phyloP scores from a whole-genome alignment of 768 basidiomycete genomes.

The Xerocomellus amylosporus region DNA sequence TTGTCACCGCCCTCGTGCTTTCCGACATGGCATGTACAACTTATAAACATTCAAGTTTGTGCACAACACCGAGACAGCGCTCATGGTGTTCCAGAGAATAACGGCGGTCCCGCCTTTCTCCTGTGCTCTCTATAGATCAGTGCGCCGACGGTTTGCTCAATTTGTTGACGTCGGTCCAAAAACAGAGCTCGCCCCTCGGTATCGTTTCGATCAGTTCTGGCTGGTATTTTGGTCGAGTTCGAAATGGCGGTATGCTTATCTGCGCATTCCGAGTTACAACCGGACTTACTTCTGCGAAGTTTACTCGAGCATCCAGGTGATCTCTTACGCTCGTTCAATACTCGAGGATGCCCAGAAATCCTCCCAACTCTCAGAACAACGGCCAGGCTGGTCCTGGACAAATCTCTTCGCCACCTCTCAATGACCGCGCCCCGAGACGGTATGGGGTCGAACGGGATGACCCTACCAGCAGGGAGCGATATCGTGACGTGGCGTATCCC shows the following conservation, averaged over 20 bases:
- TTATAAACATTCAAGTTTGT: background rate
- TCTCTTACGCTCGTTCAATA: slow-evolving; percentile 11
- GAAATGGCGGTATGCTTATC: slow-evolving; percentile 16
- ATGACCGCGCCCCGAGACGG: background rate
- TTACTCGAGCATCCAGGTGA: slow-evolving; percentile 17
- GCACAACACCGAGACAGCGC: background rate
- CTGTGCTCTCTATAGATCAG: background rate
- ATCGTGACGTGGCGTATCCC: slow-evolving; percentile 7
- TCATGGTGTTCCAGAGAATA: slow-evolving; percentile 2
- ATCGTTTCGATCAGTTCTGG: background rate
- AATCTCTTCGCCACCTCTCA: background rate
- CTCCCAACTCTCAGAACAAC: slow-evolving; percentile 1
- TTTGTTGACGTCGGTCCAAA: background rate
- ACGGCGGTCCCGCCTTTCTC: slow-evolving; percentile 3
- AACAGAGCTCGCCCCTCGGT: background rate
- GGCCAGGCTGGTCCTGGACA: slow-evolving; percentile 25
- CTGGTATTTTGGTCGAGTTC: slow-evolving; percentile 16
- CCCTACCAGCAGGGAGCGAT: background rate
- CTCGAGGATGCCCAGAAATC: slow-evolving; percentile 20
- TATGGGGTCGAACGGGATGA: background rate
- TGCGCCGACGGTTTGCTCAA: background rate
- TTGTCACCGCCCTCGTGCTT: background rate
- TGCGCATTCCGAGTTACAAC: background rate
- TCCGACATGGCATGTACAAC: background rate
- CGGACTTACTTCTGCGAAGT: background rate